Conservation (phyloP, 352 stramenopile genomes). For the Pythium phragmiticola region DNA sequence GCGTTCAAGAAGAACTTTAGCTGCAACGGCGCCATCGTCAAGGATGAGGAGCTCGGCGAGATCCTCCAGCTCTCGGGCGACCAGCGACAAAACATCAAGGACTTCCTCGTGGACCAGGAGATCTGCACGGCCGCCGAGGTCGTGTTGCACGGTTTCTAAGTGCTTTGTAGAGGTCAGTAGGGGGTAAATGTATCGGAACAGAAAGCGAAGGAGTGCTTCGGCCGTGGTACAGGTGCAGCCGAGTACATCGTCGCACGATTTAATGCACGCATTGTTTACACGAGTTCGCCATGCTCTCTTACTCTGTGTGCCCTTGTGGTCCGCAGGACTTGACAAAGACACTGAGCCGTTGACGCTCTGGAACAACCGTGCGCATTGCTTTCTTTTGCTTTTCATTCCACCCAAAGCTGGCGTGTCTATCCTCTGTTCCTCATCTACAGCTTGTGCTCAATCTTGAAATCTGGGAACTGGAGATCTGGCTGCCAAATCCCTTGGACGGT, state of each 20-base stretch:
- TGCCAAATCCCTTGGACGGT: constrained; percentile 89
- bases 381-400: neutral
- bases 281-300: neutral
- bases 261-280: constrained; percentile 11
- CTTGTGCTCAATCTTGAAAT: constrained; percentile 78
- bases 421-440: constrained; percentile 22
- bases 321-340: neutral
- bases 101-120: constrained; percentile 99
- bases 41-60: constrained; percentile 97
- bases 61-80: constrained; percentile 99
- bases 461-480: constrained; percentile 79
- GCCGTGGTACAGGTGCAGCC: neutral
- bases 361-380: neutral
- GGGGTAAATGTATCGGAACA: constrained; percentile 29
- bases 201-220: constrained; percentile 4
- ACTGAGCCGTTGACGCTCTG: neutral
- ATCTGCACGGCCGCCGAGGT: constrained; percentile 96
- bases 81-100: constrained; percentile 98
- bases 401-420: neutral
- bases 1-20: constrained; percentile 99
- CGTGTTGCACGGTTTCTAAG: constrained; percentile 98
- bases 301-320: neutral
- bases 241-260: neutral
- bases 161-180: constrained; percentile 6
- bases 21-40: constrained; percentile 99